Base-by-base conservation (phyloP, 306 rosid genomes). In the Vicia faba region DNA sequence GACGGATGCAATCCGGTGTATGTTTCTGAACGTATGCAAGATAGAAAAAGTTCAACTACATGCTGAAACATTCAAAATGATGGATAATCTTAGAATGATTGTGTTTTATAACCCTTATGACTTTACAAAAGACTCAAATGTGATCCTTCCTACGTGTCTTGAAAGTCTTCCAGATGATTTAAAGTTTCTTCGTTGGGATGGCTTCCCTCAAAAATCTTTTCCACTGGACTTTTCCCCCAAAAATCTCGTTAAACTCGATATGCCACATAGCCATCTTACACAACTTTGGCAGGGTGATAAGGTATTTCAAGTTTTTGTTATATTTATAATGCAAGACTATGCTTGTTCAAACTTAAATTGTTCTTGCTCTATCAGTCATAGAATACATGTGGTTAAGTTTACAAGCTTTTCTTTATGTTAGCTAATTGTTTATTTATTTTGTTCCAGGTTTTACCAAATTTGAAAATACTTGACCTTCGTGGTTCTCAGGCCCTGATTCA, bases 381-480 rank as follows among this genome's bases (percentile, higher is more conserved):
- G 0, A 43, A 43, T 43, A 13, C 2, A 43, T 43, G 40, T 41
- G 15, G 15, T 41, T 41, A 20, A 43, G 7, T 13, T 44, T 8
- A 49, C 2, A 49, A 16, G 19, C 26, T 49, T 19, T 49, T 49
- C 4, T 14, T 48, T 18, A 48, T 15, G 20, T 49, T 8, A 43
- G n/a, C 4, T 43, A 8, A 15, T 18, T 3, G 18, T 49, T 0
- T 49, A 16, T 49, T 48, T 7, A 43, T 41, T 38, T 67, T 41
- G 3, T 41, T 11, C 14, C 71, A 76, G 80, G 5, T 5, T 18
- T 69, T 69, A 19, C 71, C 75, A 0, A 76, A 61, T 11, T 69
- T 75, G 66, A 61, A 50, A 69, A 69, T 60, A 39, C 56, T 68
- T 14, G 65, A 75, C 48, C 60, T 75, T 12, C 20, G 75, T 53